Base-by-base conservation (phyloP, 2,329 filamentous ascomycete species). In the Pezicula neosporulosa region DNA sequence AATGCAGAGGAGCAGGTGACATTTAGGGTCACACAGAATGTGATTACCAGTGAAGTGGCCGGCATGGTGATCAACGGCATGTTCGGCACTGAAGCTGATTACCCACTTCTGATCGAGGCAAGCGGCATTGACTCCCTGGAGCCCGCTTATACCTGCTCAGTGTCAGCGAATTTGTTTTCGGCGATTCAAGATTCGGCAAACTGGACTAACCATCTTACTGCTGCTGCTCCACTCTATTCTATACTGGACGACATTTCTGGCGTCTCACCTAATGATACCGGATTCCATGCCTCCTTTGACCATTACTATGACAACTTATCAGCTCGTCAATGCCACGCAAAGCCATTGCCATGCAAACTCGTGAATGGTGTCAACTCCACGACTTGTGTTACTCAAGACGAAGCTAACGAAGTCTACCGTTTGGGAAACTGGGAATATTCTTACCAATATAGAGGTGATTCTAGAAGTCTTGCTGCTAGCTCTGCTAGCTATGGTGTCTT, bases 271-370 rank as follows among this genome's bases (percentile, higher is more conserved):
- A 68, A 68, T 33, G 78, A 84, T 53, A 63, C 65, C 0, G 85
- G 76, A 3, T 94, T 89, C 73, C 88, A 93, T 63, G 75, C 70
- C 38, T 85, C 78, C 48, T 85, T 87, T 60, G 90, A 94, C 63
- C 89, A 91, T 68, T 94, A 94, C 71, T 94, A 85, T 61, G 90
- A 94, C 66, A 94, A 91, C 62, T 77, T 94, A 1, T 90, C 87
- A 0, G 85, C 89, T 0, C 78, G 89, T 0, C 85, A 90, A 64
- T 94, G 89, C 66, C 89, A 94, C 63, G 72, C 68, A 16, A 89
- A 87, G 61, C 80, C 87, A 0, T 72, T 92, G 0, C 89, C 89
- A 0, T 93, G 89, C 70, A 81, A 78, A 55, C 66, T 78, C 6
- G 68, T 75, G 16, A 56, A 68, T 51, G 69, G 69, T 56, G 60